These are phyloP conservation scores for Pythium apleroticum DNA, from an alignment of 352 stramenopile genomes.

Conservation along the genomic window DNA sequence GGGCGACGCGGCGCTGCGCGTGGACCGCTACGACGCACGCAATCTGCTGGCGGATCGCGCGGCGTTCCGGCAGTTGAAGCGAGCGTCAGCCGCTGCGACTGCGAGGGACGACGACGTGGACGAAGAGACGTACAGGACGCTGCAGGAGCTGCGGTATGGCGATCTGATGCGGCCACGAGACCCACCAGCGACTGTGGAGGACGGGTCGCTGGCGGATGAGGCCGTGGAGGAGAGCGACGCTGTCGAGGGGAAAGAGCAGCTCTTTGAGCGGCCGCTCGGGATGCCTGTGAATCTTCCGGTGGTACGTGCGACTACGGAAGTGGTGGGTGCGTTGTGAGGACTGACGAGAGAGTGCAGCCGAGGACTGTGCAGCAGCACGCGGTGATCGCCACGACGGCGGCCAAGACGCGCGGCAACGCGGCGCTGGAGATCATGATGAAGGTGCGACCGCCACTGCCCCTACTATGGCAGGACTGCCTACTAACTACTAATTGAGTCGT, in stretches of 20 bases:
- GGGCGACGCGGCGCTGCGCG: slow-evolving; percentile 33
- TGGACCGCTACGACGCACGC: slow-evolving; percentile 66
- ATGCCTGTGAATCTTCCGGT: not conserved
- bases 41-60: slow-evolving; percentile 53
- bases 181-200: not conserved
- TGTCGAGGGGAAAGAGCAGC: not conserved
- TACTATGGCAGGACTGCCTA: too few species aligned
- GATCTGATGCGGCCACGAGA: slow-evolving; percentile 5
- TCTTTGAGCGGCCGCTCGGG: not conserved
- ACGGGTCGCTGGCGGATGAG: not conserved
- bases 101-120: not conserved
- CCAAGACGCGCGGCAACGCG: slow-evolving; percentile 12
- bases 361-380: slow-evolving; percentile 7
- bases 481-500: not conserved
- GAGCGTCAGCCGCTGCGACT: not conserved
- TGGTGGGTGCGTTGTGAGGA: not conserved
- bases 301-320: not conserved
- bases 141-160: slow-evolving; percentile 16
- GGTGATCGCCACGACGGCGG: slow-evolving; percentile 12
- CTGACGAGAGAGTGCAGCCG: slow-evolving; percentile 4
- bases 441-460: not conserved
- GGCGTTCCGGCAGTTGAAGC: slow-evolving; percentile 48
- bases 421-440: slow-evolving; percentile 24
- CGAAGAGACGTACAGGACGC: not conserved
- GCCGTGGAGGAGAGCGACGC: not conserved